Evolutionary conservation across 148 eudicot genomes (phyloP), one percentile per base, ranked within the genome.

Genomic region (Fagopyrum homotropicum): DNA sequence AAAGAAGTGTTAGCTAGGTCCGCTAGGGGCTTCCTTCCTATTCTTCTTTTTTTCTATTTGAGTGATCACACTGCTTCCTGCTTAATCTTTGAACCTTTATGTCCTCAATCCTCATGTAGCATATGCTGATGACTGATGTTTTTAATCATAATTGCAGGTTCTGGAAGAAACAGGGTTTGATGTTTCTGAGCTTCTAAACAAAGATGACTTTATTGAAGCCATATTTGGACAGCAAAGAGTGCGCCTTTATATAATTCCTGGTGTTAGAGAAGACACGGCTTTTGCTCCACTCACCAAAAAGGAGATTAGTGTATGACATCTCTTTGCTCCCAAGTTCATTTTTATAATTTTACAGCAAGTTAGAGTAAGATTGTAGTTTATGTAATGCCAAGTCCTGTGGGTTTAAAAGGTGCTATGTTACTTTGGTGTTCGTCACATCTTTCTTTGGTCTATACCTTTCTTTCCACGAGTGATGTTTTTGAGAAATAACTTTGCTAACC

Each of bases 91-190:
- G 43, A 22, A 29, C 15, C 43, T 29, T 61, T 61, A 26, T 35
- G 15, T n/a, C n/a, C n/a, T n/a, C n/a, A n/a, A n/a, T 2, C 19
- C 9, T 66, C 6, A 35, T 66, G 71, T 30, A 29, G 26, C n/a
- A 63, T 29, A 29, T 7, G 45, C 16, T 66, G 71, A 5, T 66
- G 47, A 14, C 45, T 17, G 6, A 35, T 66, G 40, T 40, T 14
- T 0, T 14, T 3, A 66, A 66, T 43, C 16, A 11, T 5, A 19
- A 79, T 9, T 83, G 78, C 89, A 95, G 98, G 98, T 95, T 74
- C 83, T 92, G 81, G 98, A 95, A 82, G 98, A 95, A 89, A 92
- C 97, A 66, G 98, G 98, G 51, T 95, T 95, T 82, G 96, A 95
- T 78, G 92, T 95, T 78, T 85, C 92, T 45, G 87, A 90, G 54